Conservation (phyloP, 306 rosid species). For the Purshia tridentata region DNA sequence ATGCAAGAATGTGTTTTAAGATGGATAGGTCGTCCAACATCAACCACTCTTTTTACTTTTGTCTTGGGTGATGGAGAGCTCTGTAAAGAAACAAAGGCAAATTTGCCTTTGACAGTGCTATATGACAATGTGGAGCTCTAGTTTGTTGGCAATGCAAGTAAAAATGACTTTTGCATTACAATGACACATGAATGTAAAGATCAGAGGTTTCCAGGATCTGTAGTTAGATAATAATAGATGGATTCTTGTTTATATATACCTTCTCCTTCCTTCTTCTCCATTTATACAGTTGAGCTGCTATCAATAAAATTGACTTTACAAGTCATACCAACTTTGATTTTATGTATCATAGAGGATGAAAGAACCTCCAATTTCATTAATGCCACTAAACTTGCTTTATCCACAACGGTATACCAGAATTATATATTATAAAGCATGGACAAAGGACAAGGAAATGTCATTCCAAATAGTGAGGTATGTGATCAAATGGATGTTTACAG, state of each 20-base stretch:
- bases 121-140: conserved; percentile 12
- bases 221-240: conserved; percentile 12
- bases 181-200: conserved; percentile 21
- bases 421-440: too few species aligned
- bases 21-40: conserved; percentile 11
- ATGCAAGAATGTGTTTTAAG: conserved; percentile 10
- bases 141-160: conserved; percentile 13
- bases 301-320: not conserved
- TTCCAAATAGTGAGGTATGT: too few species aligned
- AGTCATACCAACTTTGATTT: not conserved
- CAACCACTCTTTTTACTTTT: conserved; percentile 5
- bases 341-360: not conserved
- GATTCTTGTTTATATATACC: conserved; percentile 4
- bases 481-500: too few species aligned
- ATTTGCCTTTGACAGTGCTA: not conserved
- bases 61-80: conserved; percentile 3
- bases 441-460: too few species aligned
- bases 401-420: too few species aligned
- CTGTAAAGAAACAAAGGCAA: conserved; percentile 5
- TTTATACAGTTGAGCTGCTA: not conserved
- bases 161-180: conserved; percentile 15
- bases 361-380: not conserved
- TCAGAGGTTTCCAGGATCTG: conserved; percentile 9
- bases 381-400: not conserved
- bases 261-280: not conserved